phyloP scores from a whole-genome alignment of 805 yeast genomes.

The Saccharomycopsis fodiens region DNA sequence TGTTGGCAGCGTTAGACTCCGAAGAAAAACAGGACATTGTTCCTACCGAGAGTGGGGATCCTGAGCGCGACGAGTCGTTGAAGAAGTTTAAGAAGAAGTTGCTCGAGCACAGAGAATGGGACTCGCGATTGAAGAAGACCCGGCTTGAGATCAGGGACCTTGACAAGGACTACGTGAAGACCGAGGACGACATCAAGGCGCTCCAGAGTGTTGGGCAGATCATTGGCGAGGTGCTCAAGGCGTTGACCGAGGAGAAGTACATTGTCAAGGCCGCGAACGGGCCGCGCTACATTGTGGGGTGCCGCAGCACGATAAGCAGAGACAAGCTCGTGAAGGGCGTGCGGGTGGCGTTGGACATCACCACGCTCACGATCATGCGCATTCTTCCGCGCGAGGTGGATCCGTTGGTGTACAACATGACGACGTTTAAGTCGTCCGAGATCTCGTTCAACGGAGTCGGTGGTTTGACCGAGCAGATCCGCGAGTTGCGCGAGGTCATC shows the following conservation, averaged over 20 bases:
- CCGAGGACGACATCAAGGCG: conserved; percentile 96
- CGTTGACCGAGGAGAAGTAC: conserved; percentile 86
- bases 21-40: conserved; percentile 24
- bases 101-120: conserved; percentile 91
- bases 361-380: conserved; percentile 96
- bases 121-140: conserved; percentile 77
- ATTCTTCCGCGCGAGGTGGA: conserved; percentile 96
- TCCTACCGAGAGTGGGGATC: conserved; percentile 37
- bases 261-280: conserved; percentile 96
- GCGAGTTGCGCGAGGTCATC: conserved; percentile 95
- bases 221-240: conserved; percentile 94
- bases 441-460: conserved; percentile 92
- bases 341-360: conserved; percentile 94
- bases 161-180: conserved; percentile 79
- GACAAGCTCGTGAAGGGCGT: conserved; percentile 84
- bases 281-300: conserved; percentile 96
- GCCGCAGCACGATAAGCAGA: conserved; percentile 85
- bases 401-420: conserved; percentile 96
- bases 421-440: conserved; percentile 96
- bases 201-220: conserved; percentile 95
- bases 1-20: conserved; percentile 55
- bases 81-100: conserved; percentile 75
- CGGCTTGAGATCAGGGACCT: conserved; percentile 76
- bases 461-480: conserved; percentile 90
- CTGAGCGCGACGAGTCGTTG: conserved; percentile 73